phyloP scores from a whole-genome alignment of 2,329 filamentous ascomycete species.

The Trichoderma gracile region DNA sequence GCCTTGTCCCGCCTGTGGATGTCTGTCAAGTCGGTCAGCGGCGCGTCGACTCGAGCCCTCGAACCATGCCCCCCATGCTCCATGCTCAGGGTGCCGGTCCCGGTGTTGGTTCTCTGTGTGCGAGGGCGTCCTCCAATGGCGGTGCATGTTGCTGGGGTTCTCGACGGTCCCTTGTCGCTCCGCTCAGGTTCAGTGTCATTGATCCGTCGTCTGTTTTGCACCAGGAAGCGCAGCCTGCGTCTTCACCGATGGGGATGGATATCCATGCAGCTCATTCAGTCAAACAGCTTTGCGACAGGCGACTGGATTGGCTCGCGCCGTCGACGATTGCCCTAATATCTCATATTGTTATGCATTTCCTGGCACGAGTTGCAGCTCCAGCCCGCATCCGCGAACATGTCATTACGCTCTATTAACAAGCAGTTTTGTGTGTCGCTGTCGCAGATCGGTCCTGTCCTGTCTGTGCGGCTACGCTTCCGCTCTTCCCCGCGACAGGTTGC shows the following conservation, averaged over 20 bases:
- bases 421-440: neutral
- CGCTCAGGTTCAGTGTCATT: neutral
- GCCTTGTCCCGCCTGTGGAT: conserved; percentile 8
- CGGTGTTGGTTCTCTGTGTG: neutral
- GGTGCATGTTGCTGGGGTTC: too few species aligned
- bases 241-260: neutral
- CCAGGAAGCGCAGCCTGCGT: neutral
- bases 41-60: neutral
- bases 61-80: conserved; percentile 3
- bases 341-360: conserved; percentile 10
- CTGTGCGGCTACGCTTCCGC: conserved; percentile 8
- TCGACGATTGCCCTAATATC: conserved; percentile 4
- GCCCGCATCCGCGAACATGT: neutral
- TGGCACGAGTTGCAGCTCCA: neutral
- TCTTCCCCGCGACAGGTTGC: conserved; percentile 2
- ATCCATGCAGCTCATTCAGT: neutral
- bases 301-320: neutral
- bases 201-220: neutral
- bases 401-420: too few species aligned
- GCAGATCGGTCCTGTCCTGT: neutral
- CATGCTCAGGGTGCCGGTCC: neutral
- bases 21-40: neutral
- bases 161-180: neutral
- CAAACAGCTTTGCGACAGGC: neutral
- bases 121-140: conserved; percentile 6